Conservation (phyloP, 2,329 filamentous ascomycete species). For the Ophiocordyceps unilateralis region DNA sequence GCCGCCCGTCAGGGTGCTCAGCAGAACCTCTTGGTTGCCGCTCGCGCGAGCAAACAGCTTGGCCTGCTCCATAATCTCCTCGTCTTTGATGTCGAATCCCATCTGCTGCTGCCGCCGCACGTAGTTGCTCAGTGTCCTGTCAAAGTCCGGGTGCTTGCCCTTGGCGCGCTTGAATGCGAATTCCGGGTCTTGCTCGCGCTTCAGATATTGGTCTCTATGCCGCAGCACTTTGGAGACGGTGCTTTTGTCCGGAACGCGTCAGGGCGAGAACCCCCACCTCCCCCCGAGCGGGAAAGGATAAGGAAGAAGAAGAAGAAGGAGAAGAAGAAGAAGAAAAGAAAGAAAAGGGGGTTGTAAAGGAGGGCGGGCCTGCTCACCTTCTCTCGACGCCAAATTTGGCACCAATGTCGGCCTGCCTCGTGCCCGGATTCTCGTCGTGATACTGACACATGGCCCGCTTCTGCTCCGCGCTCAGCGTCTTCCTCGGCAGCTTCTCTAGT, state of each 20-base stretch:
- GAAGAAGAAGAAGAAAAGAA: too few relatives aligned
- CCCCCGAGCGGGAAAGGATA: too few relatives aligned
- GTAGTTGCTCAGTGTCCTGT: conserved; percentile 79
- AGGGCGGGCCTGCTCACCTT: too few relatives aligned
- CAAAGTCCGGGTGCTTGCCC: conserved; percentile 77
- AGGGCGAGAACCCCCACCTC: not conserved
- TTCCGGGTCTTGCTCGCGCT: conserved; percentile 56
- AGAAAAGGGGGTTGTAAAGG: too few relatives aligned
- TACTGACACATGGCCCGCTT: conserved; percentile 87
- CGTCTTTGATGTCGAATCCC: conserved; percentile 57
- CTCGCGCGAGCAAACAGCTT: conserved; percentile 60
- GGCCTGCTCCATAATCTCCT: conserved; percentile 73
- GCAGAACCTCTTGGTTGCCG: conserved; percentile 49
- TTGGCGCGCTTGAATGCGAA: conserved; percentile 59
- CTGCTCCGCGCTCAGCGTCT: conserved; percentile 82
- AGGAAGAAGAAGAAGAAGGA: too few relatives aligned
- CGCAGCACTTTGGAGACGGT: conserved; percentile 97
- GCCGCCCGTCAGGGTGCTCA: conserved; percentile 52
- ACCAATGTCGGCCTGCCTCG: conserved; percentile 94
- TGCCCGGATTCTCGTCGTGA: conserved; percentile 73
- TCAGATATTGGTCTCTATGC: conserved; percentile 87
- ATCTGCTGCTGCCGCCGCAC: conserved; percentile 64
- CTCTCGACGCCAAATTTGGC: conserved; percentile 88
- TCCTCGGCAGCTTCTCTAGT: conserved; percentile 46
- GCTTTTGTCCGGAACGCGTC: conserved; percentile 26